Conservation (phyloP, 306 rosid genomes). For the Ochetophila trinervis region DNA sequence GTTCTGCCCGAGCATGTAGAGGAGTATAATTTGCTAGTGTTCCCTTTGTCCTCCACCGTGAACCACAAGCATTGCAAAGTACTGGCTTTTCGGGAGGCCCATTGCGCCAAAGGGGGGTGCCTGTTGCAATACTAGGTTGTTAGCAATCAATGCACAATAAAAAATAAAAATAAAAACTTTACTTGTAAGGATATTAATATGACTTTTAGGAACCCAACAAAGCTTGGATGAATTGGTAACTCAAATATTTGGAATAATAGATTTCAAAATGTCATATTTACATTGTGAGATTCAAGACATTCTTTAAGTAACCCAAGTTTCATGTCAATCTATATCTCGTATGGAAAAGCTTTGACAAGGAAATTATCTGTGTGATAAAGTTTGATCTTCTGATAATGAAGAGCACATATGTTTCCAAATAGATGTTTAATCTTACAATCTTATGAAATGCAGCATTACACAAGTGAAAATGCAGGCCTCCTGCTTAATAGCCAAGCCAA, state of each 20-base stretch:
- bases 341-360: neutral
- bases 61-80: slow-evolving; percentile 98
- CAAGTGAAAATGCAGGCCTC: neutral
- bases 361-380: neutral
- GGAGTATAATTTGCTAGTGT: slow-evolving; percentile 96
- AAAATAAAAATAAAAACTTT: slow-evolving; percentile 18
- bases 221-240: slow-evolving; percentile 17
- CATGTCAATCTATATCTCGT: neutral
- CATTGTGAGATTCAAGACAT: neutral
- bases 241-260: slow-evolving; percentile 14
- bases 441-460: too few relatives aligned
- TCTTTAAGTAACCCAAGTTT: neutral
- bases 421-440: too few relatives aligned
- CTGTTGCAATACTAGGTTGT: slow-evolving; percentile 52
- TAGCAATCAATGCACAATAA: slow-evolving; percentile 29
- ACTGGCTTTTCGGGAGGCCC: slow-evolving; percentile 99
- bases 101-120: slow-evolving; percentile 99
- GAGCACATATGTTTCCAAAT: too few relatives aligned
- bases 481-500: neutral
- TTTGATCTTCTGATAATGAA: too few relatives aligned
- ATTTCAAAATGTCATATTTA: slow-evolving; percentile 20
- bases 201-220: slow-evolving; percentile 14
- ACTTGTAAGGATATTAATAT: slow-evolving; percentile 11
- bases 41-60: slow-evolving; percentile 99
- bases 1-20: slow-evolving; percentile 87